Evolutionary conservation across 2,329 filamentous ascomycete species (phyloP).

Genomic region (Aspergillus sp.): DNA sequence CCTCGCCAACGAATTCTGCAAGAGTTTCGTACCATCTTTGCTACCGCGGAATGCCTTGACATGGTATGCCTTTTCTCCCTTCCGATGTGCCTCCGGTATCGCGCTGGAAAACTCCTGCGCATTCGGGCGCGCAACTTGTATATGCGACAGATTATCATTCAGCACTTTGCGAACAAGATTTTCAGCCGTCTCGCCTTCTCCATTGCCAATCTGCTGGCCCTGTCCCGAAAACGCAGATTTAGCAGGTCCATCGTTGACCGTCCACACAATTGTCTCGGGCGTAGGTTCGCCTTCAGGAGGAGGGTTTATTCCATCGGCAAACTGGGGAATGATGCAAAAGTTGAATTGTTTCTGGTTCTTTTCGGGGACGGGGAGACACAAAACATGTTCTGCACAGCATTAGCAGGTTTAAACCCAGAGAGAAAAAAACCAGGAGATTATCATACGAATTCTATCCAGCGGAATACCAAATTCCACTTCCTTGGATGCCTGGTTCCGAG

Average conservation of each 20-base stretch:
- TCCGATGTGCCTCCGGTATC: constrained; percentile 60
- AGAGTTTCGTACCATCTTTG: constrained; percentile 56
- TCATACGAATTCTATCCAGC: constrained; percentile 50
- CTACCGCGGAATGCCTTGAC: constrained; percentile 64
- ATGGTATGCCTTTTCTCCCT: constrained; percentile 63
- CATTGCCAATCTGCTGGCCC: constrained; percentile 45
- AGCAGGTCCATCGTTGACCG: constrained; percentile 54
- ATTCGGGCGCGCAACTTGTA: constrained; percentile 53
- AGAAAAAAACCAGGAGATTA: not conserved
- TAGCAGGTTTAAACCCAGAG: not conserved
- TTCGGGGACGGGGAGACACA: constrained; percentile 64
- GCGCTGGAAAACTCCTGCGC: constrained; percentile 61
- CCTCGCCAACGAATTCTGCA: not conserved
- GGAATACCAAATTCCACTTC: constrained; percentile 55
- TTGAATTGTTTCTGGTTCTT: constrained; percentile 64
- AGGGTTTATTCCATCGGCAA: constrained; percentile 50
- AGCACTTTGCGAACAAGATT: constrained; percentile 45
- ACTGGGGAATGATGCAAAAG: constrained; percentile 59
- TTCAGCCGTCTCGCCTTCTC: constrained; percentile 48
- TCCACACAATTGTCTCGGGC: constrained; percentile 61
- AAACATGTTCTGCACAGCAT: constrained; percentile 49
- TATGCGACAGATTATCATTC: constrained; percentile 48
- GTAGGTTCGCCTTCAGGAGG: constrained; percentile 42
- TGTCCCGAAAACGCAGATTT: constrained; percentile 46
- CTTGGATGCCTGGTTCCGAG: constrained; percentile 50